These are phyloP conservation scores for Dimargaris xerosporica DNA, from an alignment of 192 early-diverging fungal species.

Conservation along the genomic window DNA sequence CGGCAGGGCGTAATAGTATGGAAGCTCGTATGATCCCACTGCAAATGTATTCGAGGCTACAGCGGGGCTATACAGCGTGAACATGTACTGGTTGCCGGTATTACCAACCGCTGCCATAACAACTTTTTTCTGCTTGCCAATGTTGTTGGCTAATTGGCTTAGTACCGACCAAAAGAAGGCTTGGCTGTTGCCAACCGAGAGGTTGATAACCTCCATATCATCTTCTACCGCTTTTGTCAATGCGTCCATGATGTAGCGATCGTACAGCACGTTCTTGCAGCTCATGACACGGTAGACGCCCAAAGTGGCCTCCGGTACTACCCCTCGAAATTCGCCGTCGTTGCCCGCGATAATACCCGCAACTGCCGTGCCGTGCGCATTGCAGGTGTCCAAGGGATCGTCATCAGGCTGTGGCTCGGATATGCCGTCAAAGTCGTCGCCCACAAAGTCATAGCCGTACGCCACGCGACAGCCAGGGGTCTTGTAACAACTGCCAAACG, in stretches of 20 bases:
- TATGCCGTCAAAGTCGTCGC: constrained; percentile 27
- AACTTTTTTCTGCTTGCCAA: constrained; percentile 23
- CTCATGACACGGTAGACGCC: constrained; percentile 73
- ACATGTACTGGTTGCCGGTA: constrained; percentile 45
- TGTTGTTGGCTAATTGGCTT: constrained; percentile 37
- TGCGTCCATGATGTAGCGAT: constrained; percentile 56
- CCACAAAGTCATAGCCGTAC: constrained; percentile 47
- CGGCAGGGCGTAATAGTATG: constrained; percentile 18
- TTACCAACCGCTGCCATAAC: constrained; percentile 53
- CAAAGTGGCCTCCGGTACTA: constrained; percentile 66
- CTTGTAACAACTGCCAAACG: constrained; percentile 31
- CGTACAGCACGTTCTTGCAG: constrained; percentile 51
- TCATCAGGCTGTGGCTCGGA: constrained; percentile 28
- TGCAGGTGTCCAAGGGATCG: constrained; percentile 40
- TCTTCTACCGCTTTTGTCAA: constrained; percentile 53
- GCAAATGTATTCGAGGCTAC: constrained; percentile 35
- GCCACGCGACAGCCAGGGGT: constrained; percentile 41
- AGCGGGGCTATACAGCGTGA: constrained; percentile 38
- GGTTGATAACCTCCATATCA: constrained; percentile 67
- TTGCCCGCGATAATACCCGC: constrained; percentile 60
- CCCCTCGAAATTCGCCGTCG: constrained; percentile 49
- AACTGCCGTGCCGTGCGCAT: constrained; percentile 49
- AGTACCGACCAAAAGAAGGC: constrained; percentile 43
- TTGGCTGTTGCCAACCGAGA: constrained; percentile 58
- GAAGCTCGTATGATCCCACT: constrained; percentile 38